phyloP scores from a whole-genome alignment of 2,329 filamentous ascomycete species.

The Trichoderma pleuroti region DNA sequence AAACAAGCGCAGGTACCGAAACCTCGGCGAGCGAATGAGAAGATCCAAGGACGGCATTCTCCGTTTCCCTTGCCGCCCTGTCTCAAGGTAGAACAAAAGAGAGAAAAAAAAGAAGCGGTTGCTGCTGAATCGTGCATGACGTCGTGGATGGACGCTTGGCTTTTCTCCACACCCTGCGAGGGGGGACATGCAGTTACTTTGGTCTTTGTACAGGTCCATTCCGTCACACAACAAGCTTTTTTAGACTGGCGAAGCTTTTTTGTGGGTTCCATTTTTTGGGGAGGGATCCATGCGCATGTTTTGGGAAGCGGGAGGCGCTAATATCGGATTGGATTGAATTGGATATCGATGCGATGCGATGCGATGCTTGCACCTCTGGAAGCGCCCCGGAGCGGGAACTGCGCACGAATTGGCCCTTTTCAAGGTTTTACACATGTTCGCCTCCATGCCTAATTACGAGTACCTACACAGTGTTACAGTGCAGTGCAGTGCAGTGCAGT shows the following conservation, averaged over 20 bases:
- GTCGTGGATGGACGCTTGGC: not conserved
- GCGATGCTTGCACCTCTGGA: no score
- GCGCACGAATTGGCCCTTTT: not conserved
- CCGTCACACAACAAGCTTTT: slow-evolving; percentile 5
- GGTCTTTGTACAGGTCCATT: not conserved
- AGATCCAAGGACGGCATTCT: not conserved
- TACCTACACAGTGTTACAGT: no score
- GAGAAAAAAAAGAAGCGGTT: not conserved
- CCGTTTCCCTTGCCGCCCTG: not conserved
- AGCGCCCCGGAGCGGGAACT: no score
- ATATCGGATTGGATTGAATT: not conserved
- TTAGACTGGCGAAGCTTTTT: slow-evolving; percentile 3
- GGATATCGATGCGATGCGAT: not conserved
- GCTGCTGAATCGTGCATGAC: slow-evolving; percentile 3
- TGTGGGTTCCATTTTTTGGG: not conserved
- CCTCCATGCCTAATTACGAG: no score
- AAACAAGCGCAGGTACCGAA: not conserved
- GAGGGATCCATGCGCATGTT: not conserved
- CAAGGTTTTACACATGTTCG: not conserved
- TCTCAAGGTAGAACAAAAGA: not conserved
- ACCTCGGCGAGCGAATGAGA: not conserved
- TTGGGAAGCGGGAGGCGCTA: not conserved
- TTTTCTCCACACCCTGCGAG: not conserved
- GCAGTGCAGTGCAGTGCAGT: no score
- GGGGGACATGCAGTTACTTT: not conserved